Evolutionary conservation across 257 asterid species (phyloP).

Genomic region (Knoxia roxburghii): DNA sequence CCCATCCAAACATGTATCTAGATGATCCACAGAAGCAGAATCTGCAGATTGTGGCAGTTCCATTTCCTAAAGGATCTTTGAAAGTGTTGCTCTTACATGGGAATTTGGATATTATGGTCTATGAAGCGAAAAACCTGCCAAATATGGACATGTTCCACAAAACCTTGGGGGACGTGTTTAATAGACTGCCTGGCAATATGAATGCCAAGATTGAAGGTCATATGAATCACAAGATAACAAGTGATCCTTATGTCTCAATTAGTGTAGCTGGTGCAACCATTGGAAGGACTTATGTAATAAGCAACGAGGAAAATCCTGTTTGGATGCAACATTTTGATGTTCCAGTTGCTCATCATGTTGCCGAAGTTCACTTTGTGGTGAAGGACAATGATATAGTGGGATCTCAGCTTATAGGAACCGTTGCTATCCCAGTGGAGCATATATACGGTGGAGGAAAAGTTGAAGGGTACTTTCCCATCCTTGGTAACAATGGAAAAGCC

Average conservation of each 20-base stretch:
- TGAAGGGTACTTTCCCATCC: conserved; percentile 73
- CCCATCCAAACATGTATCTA: conserved; percentile 19
- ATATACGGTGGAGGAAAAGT: conserved; percentile 62
- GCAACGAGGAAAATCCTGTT: conserved; percentile 75
- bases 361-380: conserved; percentile 78
- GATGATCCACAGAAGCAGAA: conserved; percentile 25
- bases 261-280: conserved; percentile 57
- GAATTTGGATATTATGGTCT: conserved; percentile 76
- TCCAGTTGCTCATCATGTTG: conserved; percentile 84
- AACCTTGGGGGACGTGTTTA: conserved; percentile 83
- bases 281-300: conserved; percentile 83
- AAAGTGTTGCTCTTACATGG: conserved; percentile 82
- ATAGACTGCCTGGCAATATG: conserved; percentile 63
- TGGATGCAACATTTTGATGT: conserved; percentile 85
- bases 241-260: conserved; percentile 89
- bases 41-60: conserved; percentile 59
- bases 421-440: conserved; percentile 74
- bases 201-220: conserved; percentile 80
- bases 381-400: conserved; percentile 93
- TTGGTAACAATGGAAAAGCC: conserved; percentile 65
- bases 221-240: conserved; percentile 64
- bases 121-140: conserved; percentile 91
- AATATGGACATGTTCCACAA: conserved; percentile 99
- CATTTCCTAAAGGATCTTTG: conserved; percentile 49
- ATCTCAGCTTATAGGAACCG: conserved; percentile 86